phyloP scores from a whole-genome alignment of 2,329 filamentous ascomycete genomes.

The Epichloe hybrida region DNA sequence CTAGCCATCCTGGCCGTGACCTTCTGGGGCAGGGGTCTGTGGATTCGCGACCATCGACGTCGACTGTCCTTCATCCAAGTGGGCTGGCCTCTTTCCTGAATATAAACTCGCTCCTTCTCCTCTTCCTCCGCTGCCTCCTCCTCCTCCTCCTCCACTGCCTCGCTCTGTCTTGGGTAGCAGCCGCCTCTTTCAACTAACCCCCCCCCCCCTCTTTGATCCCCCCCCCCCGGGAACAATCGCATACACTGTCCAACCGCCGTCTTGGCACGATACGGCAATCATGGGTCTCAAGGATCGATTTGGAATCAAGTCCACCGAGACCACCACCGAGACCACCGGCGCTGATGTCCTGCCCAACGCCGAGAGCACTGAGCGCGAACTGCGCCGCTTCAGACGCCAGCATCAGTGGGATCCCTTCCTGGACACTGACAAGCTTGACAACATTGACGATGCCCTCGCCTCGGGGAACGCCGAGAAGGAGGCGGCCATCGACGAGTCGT shows the following conservation, averaged over 20 bases:
- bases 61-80: neutral
- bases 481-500: constrained; percentile 29
- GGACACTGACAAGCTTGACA: constrained; percentile 37
- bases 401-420: constrained; percentile 46
- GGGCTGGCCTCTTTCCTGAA: neutral
- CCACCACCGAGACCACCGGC: constrained; percentile 8
- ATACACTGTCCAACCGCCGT: neutral
- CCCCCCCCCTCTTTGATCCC: neutral
- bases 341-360: constrained; percentile 9
- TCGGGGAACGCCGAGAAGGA: constrained; percentile 32
- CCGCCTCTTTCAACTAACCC: neutral
- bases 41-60: neutral
- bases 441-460: constrained; percentile 32
- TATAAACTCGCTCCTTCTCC: constrained; percentile 4
- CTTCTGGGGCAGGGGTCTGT: neutral
- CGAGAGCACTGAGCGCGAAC: constrained; percentile 13
- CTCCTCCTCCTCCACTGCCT: neutral
- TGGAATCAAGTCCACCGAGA: constrained; percentile 7
- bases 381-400: constrained; percentile 32
- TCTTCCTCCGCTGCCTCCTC: too few relatives aligned
- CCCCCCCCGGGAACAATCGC: neutral
- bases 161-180: neutral
- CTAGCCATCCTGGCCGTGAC: too few relatives aligned
- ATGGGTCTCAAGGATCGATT: constrained; percentile 13
- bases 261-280: constrained; percentile 1